Evolutionary conservation across 1,139 yeast species (phyloP).

Genomic region (Yamadazyma dushanensis): DNA sequence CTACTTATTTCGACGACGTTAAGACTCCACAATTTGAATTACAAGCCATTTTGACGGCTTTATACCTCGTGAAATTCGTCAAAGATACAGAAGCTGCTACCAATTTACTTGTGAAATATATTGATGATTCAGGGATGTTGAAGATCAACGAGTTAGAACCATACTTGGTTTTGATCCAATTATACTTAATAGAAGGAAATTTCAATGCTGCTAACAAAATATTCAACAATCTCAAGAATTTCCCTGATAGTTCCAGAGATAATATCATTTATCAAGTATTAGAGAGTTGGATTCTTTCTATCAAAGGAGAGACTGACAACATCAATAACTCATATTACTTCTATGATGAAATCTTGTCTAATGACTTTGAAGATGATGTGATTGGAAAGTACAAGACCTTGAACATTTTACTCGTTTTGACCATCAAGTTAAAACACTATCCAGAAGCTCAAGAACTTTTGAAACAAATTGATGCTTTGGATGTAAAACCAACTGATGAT

Average conservation of each 20-base stretch:
- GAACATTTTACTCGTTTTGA: slow-evolving; percentile 40
- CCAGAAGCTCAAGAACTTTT: slow-evolving; percentile 50
- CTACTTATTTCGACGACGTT: slow-evolving; percentile 41
- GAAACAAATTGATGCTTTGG: slow-evolving; percentile 40
- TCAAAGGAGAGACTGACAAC: slow-evolving; percentile 55
- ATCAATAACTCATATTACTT: slow-evolving; percentile 67
- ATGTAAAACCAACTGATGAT: slow-evolving; percentile 44
- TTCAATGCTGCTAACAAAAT: slow-evolving; percentile 37
- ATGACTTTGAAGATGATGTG: slow-evolving; percentile 44
- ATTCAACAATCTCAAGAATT: slow-evolving; percentile 36
- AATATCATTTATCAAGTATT: slow-evolving; percentile 65
- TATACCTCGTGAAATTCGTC: slow-evolving; percentile 40
- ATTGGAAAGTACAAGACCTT: slow-evolving; percentile 38
- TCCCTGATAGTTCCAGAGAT: slow-evolving; percentile 56
- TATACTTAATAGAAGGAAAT: slow-evolving; percentile 42
- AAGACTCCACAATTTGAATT: slow-evolving; percentile 34
- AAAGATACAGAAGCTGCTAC: slow-evolving; percentile 45
- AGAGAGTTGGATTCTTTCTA: slow-evolving; percentile 63
- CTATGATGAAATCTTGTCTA: slow-evolving; percentile 66
- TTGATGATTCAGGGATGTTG: slow-evolving; percentile 19
- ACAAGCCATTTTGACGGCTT: slow-evolving; percentile 44
- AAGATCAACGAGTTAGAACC: slow-evolving; percentile 43
- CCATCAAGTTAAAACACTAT: slow-evolving; percentile 45
- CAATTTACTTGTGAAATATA: slow-evolving; percentile 26
- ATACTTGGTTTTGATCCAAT: slow-evolving; percentile 43